Conservation (phyloP, 352 stramenopile species). For the Thalassiosira exigua region DNA sequence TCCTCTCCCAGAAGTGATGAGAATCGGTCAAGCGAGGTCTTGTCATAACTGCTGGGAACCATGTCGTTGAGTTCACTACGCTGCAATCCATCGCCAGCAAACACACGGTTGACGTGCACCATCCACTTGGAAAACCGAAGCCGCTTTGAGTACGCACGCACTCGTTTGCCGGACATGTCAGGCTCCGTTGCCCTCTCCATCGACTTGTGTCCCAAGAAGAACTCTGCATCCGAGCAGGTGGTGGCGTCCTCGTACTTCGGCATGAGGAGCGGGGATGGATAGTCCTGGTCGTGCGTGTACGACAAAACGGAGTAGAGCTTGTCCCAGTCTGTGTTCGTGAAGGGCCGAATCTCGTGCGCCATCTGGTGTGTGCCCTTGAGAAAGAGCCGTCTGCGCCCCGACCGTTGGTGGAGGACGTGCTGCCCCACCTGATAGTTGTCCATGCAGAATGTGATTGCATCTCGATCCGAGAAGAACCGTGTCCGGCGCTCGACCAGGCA, state of each 20-base stretch:
- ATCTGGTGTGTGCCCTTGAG: background rate
- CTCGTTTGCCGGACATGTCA: background rate
- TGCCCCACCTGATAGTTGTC: background rate
- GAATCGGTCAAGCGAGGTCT: background rate
- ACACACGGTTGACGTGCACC: background rate
- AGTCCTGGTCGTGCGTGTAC: background rate
- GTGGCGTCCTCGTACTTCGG: background rate
- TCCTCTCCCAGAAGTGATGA: background rate
- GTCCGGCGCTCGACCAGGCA: too few species aligned
- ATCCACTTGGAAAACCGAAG: background rate
- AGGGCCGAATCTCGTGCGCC: background rate
- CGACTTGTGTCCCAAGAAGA: background rate
- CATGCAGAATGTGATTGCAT: too few species aligned
- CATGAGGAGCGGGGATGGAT: background rate
- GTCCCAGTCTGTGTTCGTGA: background rate
- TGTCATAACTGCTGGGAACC: background rate
- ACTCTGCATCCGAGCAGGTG: background rate
- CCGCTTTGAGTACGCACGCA: background rate
- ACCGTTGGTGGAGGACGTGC: background rate
- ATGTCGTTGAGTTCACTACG: background rate
- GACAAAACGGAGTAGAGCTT: background rate
- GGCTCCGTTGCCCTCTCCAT: background rate
- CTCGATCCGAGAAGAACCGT: too few species aligned
- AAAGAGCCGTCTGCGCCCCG: background rate
- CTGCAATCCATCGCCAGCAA: background rate